Conservation (phyloP, 1,284 basidiomycete genomes). For the Stygiomarasmius scandens region DNA sequence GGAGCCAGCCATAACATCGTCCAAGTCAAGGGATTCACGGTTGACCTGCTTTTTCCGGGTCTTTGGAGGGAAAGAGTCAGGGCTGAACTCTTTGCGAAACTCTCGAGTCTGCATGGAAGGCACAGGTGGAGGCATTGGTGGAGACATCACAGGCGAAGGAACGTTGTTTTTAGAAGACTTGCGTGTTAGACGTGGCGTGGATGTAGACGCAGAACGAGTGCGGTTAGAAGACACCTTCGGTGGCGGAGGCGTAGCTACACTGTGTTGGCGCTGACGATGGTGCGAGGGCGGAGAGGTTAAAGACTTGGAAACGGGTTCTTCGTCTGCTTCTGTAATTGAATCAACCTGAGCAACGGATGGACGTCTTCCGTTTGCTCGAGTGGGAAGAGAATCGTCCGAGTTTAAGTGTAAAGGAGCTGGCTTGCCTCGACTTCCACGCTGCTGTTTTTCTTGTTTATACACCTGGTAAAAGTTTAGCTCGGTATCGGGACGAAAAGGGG, state of each 20-base stretch:
- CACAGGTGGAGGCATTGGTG: slow-evolving; percentile 19
- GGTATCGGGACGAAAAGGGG: slow-evolving; percentile 33
- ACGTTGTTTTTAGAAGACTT: slow-evolving; percentile 27
- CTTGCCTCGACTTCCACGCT: slow-evolving; percentile 39
- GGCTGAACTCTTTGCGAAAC: slow-evolving; percentile 26
- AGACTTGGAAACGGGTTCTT: slow-evolving; percentile 37
- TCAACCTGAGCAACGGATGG: slow-evolving; percentile 57
- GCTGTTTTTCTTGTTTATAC: slow-evolving; percentile 68
- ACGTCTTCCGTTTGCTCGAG: slow-evolving; percentile 42
- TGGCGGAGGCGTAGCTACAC: slow-evolving; percentile 32
- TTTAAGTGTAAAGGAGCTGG: slow-evolving; percentile 30
- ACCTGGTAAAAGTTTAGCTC: slow-evolving; percentile 43
- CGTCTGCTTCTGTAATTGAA: slow-evolving; percentile 61
- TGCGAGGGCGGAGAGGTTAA: slow-evolving; percentile 22
- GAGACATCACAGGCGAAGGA: slow-evolving; percentile 22
- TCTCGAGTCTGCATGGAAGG: slow-evolving; percentile 16
- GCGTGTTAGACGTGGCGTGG: slow-evolving; percentile 23
- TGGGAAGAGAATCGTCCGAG: slow-evolving; percentile 31
- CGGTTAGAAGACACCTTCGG: slow-evolving; percentile 25
- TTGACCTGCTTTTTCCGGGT: slow-evolving; percentile 56
- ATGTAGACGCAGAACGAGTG: slow-evolving; percentile 42
- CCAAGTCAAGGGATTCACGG: slow-evolving; percentile 70
- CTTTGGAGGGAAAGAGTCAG: slow-evolving; percentile 41
- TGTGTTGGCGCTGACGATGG: slow-evolving; percentile 34
- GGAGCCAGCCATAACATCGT: slow-evolving; percentile 70